phyloP scores from a whole-genome alignment of 768 basidiomycete species.

The Leccinum ochraceum region DNA sequence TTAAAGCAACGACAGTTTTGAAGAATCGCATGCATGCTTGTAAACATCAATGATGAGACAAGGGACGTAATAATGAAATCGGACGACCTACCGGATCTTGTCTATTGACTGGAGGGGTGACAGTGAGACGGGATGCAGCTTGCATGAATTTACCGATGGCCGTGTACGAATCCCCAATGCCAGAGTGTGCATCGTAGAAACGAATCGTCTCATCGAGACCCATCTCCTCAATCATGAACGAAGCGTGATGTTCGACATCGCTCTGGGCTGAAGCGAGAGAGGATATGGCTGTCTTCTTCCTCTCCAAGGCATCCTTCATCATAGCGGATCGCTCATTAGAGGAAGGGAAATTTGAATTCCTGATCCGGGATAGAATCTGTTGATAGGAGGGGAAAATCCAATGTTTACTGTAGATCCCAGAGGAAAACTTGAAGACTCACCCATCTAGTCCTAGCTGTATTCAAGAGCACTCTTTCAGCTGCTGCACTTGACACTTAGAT shows the following conservation, averaged over 20 bases:
- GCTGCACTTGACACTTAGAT: too few species aligned
- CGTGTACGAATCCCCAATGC: neutral
- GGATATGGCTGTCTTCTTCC: neutral
- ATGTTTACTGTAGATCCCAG: too few species aligned
- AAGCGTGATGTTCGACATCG: neutral
- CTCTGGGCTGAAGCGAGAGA: too few species aligned
- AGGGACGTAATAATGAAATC: neutral
- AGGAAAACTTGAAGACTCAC: too few species aligned
- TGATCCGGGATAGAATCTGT: too few species aligned
- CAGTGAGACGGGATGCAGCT: neutral
- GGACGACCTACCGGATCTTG: neutral
- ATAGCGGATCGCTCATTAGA: too few species aligned
- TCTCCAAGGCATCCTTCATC: slow-evolving; percentile 1
- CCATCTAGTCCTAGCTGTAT: too few species aligned
- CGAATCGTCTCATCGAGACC: neutral
- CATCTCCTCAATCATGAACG: neutral
- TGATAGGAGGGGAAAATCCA: too few species aligned
- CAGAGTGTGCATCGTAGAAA: neutral
- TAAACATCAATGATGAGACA: neutral
- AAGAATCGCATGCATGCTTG: neutral
- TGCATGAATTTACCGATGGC: neutral
- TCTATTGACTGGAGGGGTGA: neutral
- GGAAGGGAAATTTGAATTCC: too few species aligned
- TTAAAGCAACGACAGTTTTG: too few species aligned
- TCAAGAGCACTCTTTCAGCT: too few species aligned